Percentiles rank a stretch among this genome's conserved stretches.
These are phyloP conservation scores for Kwoniella mangroviensis DNA, from an alignment of 768 basidiomycete genomes.

Conservation along the genomic window DNA sequence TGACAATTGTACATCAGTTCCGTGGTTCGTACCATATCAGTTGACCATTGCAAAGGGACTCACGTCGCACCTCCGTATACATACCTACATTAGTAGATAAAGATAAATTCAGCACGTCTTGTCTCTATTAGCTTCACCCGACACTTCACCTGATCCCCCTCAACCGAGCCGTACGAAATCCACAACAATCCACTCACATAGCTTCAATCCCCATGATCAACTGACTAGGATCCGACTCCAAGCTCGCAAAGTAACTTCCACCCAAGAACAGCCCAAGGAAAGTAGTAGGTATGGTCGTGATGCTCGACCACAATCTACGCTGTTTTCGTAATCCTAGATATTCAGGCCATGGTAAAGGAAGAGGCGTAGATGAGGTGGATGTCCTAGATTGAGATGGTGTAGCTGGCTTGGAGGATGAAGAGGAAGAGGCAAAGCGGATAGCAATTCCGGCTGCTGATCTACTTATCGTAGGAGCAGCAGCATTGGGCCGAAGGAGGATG, in stretches of 20 bases:
- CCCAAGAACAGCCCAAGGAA: constrained; percentile 46
- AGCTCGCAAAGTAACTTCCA: constrained; percentile 53
- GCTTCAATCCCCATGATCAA: constrained; percentile 56
- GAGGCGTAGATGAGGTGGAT: constrained; percentile 20
- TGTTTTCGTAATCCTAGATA: constrained; percentile 51
- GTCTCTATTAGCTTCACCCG: neutral
- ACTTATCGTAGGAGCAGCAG: constrained; percentile 1
- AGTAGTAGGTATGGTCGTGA: constrained; percentile 53
- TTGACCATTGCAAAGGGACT: constrained; percentile 24
- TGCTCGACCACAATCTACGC: constrained; percentile 44
- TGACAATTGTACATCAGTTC: neutral
- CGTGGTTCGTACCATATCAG: neutral
- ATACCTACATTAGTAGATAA: constrained; percentile 24
- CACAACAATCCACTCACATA: constrained; percentile 37
- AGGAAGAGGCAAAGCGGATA: constrained; percentile 20
- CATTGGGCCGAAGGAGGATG: constrained; percentile 6
- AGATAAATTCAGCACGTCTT: neutral
- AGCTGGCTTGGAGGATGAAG: constrained; percentile 16
- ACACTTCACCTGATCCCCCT: no score
- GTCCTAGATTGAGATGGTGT: constrained; percentile 25
- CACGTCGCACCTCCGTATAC: constrained; percentile 56
- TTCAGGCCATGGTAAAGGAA: constrained; percentile 54
- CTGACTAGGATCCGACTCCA: constrained; percentile 54
- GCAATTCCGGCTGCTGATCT: neutral
- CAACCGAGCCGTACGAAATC: neutral